A percentile compares a stretch with the other conserved stretches of the same genome.
Evolutionary conservation across 2,329 filamentous ascomycete genomes (phyloP).

Genomic region (Xylaria sp.): DNA sequence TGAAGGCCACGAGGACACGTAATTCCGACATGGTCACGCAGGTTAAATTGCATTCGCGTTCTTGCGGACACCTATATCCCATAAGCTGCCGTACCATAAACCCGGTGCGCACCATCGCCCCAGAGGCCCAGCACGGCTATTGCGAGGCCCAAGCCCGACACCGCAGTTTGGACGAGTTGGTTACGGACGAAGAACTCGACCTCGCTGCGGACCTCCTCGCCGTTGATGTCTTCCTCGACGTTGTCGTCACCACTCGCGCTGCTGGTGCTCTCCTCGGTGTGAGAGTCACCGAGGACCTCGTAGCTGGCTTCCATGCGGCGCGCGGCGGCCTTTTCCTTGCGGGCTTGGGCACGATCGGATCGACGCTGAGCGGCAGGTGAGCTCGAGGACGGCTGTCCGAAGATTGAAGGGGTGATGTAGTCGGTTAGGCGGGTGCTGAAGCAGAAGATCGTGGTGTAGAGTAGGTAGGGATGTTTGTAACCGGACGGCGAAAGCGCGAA

Average conservation of each 20-base stretch:
- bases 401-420: constrained; percentile 59
- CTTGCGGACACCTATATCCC: constrained; percentile 40
- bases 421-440: constrained; percentile 69
- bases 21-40: constrained; percentile 9
- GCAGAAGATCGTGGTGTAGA: constrained; percentile 82
- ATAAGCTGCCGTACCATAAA: constrained; percentile 32
- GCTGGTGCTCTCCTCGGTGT: constrained; percentile 61
- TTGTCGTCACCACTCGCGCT: constrained; percentile 54
- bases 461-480: constrained; percentile 85
- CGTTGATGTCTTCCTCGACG: constrained; percentile 63
- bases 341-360: constrained; percentile 47
- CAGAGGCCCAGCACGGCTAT: constrained; percentile 74
- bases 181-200: constrained; percentile 66
- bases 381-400: constrained; percentile 47
- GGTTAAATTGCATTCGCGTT: neutral
- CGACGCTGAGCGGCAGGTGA: constrained; percentile 46
- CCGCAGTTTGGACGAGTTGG: constrained; percentile 64
- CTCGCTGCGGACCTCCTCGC: constrained; percentile 69
- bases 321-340: constrained; percentile 49
- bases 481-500: constrained; percentile 80
- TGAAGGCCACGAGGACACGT: neutral
- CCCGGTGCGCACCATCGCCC: constrained; percentile 65
- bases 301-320: constrained; percentile 76
- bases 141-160: constrained; percentile 67
- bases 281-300: constrained; percentile 68